Evolutionary conservation across 2,329 filamentous ascomycete species (phyloP).

Genomic region (Cladosporium sp.): DNA sequence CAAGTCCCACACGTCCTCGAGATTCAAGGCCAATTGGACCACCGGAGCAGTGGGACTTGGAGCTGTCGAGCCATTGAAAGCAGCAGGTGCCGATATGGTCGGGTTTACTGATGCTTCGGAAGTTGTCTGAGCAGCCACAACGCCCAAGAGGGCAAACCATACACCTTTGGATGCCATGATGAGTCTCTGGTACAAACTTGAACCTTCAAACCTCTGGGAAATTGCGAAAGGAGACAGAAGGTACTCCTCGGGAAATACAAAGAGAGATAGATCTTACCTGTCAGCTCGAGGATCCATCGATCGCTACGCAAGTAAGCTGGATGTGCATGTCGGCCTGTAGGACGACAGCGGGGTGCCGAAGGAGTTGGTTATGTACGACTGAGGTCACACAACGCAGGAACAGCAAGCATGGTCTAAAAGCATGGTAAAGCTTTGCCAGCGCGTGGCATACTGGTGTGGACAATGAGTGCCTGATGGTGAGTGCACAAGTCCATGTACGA

Average conservation of each 20-base stretch:
- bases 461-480: not conserved
- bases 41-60: not conserved
- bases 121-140: not conserved
- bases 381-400: not conserved
- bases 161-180: not conserved
- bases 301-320: not conserved
- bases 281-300: not conserved
- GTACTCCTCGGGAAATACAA: not conserved
- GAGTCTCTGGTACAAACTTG: not conserved
- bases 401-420: not conserved
- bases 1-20: slow-evolving; percentile 36
- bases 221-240: not conserved
- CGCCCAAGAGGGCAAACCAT: not conserved
- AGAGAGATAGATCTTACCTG: not conserved
- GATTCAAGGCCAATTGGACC: slow-evolving; percentile 23
- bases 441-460: not conserved
- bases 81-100: slow-evolving; percentile 3
- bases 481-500: not conserved
- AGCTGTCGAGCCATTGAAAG: slow-evolving; percentile 7
- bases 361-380: not conserved
- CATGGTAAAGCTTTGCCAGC: slow-evolving; percentile 3
- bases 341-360: slow-evolving; percentile 1
- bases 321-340: not conserved
- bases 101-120: not conserved
- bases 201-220: not conserved